Evolutionary conservation across 495 filamentous ascomycete genomes (phyloP).

Genomic region (Delitschia confertaspora): DNA sequence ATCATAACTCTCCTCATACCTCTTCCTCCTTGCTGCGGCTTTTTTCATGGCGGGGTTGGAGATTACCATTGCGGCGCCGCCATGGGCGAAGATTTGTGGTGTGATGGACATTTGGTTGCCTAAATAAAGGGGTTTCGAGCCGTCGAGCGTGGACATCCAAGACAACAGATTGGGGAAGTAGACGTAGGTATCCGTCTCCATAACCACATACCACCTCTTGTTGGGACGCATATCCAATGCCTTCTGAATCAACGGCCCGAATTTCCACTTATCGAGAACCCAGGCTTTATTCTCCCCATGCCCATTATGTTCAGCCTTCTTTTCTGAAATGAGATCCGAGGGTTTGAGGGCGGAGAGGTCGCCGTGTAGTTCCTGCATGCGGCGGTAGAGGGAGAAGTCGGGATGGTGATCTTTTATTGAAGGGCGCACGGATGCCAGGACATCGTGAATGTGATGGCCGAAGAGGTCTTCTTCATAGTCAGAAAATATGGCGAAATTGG

Average conservation of each 20-base stretch:
- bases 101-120: constrained; percentile 49
- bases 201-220: constrained; percentile 60
- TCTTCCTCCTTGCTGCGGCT: constrained; percentile 26
- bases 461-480: constrained; percentile 17
- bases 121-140: constrained; percentile 45
- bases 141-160: constrained; percentile 46
- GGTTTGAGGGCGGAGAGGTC: too few relatives aligned
- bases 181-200: constrained; percentile 60
- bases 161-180: constrained; percentile 50
- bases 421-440: constrained; percentile 2
- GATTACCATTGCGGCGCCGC: constrained; percentile 56
- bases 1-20: constrained; percentile 1
- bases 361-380: too few relatives aligned
- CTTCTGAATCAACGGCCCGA: constrained; percentile 44
- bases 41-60: constrained; percentile 45
- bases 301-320: constrained; percentile 1
- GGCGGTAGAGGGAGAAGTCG: constrained; percentile 32
- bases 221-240: constrained; percentile 36
- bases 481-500: constrained; percentile 26
- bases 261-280: constrained; percentile 53
- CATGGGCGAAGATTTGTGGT: constrained; percentile 52
- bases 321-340: constrained; percentile 20
- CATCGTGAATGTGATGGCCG: constrained; percentile 20
- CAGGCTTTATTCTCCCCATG: constrained; percentile 24
- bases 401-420: constrained; percentile 6